Percentiles rank a stretch among this genome's conserved stretches.
These are phyloP conservation scores for Cladophialophora chaetospira DNA, from an alignment of 2,329 filamentous ascomycete genomes.

Conservation along the genomic window DNA sequence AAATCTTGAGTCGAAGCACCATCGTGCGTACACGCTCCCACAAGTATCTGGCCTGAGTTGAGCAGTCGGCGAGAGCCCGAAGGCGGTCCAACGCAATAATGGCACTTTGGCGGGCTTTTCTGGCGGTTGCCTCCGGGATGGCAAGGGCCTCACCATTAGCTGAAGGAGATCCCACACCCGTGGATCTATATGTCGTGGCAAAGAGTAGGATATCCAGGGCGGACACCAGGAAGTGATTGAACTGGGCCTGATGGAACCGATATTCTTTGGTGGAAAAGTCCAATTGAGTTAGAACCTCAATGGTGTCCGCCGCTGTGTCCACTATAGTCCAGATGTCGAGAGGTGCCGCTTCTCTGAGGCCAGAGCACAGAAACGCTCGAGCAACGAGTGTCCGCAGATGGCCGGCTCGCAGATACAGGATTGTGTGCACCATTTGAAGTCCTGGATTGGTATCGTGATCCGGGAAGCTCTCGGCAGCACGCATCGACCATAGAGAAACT, in stretches of 20 bases:
- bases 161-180: background rate
- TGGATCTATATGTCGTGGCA: background rate
- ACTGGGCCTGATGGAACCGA: conserved; percentile 9
- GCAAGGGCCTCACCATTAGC: conserved; percentile 2
- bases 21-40: conserved; percentile 10
- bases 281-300: conserved; percentile 3
- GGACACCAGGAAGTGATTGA: conserved; percentile 14
- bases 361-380: conserved; percentile 14
- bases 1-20: conserved; percentile 1
- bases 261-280: conserved; percentile 6
- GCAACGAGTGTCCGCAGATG: conserved; percentile 11
- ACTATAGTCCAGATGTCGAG: conserved; percentile 11
- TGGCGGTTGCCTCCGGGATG: background rate
- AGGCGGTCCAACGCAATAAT: conserved; percentile 10
- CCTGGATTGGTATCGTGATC: background rate
- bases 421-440: conserved; percentile 4
- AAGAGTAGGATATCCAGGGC: conserved; percentile 15
- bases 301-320: conserved; percentile 9
- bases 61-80: conserved; percentile 5
- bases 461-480: background rate
- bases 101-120: conserved; percentile 5
- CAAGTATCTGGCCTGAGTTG: conserved; percentile 3
- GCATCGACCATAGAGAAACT: conserved; percentile 6
- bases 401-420: conserved; percentile 7
- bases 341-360: conserved; percentile 7